Evolutionary conservation across 2,329 filamentous ascomycete species (phyloP).

Genomic region (Pseudogymnoascus sp.): DNA sequence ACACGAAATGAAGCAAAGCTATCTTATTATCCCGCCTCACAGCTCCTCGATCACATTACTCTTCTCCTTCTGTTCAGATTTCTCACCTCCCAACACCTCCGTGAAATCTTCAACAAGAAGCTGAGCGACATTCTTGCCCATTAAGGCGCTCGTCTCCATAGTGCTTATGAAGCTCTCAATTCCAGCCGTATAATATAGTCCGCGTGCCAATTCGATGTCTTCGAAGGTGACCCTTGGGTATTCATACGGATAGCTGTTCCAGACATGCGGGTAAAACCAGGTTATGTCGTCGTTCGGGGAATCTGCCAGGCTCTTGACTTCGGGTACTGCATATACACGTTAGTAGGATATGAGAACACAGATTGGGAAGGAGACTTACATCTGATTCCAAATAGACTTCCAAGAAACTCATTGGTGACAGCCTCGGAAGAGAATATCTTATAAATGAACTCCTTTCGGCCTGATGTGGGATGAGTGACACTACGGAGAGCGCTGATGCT

Average conservation of each 20-base stretch:
- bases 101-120: slow-evolving; percentile 59
- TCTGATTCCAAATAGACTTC: slow-evolving; percentile 41
- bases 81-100: slow-evolving; percentile 17
- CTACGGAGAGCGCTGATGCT: slow-evolving; percentile 69
- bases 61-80: background rate
- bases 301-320: slow-evolving; percentile 18
- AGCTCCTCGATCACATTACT: slow-evolving; percentile 13
- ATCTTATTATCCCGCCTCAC: background rate
- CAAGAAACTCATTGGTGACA: slow-evolving; percentile 48
- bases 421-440: slow-evolving; percentile 57
- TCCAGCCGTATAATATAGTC: slow-evolving; percentile 64
- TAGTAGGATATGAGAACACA: slow-evolving; percentile 12
- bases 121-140: slow-evolving; percentile 78
- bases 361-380: slow-evolving; percentile 15
- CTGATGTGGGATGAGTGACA: slow-evolving; percentile 53
- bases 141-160: slow-evolving; percentile 92
- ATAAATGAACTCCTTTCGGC: slow-evolving; percentile 51
- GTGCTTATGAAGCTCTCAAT: slow-evolving; percentile 95
- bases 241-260: slow-evolving; percentile 79
- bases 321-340: slow-evolving; percentile 16
- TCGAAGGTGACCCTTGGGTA: slow-evolving; percentile 85
- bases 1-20: background rate
- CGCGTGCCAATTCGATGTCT: slow-evolving; percentile 60
- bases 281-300: slow-evolving; percentile 44
- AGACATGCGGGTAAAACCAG: slow-evolving; percentile 72